These are phyloP conservation scores for Gloeostereum incarnatum DNA, from an alignment of 768 basidiomycete species.

Conservation along the genomic window DNA sequence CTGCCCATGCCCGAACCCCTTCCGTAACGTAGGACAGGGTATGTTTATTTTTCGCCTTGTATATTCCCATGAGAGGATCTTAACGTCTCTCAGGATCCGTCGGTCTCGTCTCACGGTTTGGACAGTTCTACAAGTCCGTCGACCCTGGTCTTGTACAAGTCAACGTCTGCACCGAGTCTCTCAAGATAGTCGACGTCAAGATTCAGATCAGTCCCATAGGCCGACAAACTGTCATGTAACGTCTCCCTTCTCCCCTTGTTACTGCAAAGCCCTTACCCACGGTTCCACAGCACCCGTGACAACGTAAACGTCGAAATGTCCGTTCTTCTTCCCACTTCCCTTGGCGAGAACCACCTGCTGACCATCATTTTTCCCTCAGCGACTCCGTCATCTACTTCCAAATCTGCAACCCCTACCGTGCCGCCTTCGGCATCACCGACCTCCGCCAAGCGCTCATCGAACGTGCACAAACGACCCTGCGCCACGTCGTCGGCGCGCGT, in stretches of 20 bases:
- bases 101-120: conserved; percentile 88
- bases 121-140: conserved; percentile 93
- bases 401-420: conserved; percentile 83
- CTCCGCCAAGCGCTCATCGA: conserved; percentile 79
- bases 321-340: conserved; percentile 15
- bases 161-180: conserved; percentile 88
- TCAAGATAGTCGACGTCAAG: conserved; percentile 88
- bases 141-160: conserved; percentile 89
- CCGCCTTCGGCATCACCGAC: conserved; percentile 89
- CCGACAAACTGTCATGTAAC: conserved; percentile 74
- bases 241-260: conserved; percentile 3
- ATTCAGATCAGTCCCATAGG: conserved; percentile 91
- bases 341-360: conserved; percentile 1
- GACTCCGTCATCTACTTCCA: conserved; percentile 94
- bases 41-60: conserved; percentile 7
- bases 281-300: conserved; percentile 62
- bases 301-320: conserved; percentile 94
- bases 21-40: conserved; percentile 82
- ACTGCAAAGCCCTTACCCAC: neutral
- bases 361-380: conserved; percentile 22
- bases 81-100: conserved; percentile 52
- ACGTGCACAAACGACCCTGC: conserved; percentile 87
- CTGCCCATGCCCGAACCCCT: conserved; percentile 79
- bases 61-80: neutral
- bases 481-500: conserved; percentile 95